phyloP scores from a whole-genome alignment of 2,329 filamentous ascomycete genomes.

The Fusarium nygamai region DNA sequence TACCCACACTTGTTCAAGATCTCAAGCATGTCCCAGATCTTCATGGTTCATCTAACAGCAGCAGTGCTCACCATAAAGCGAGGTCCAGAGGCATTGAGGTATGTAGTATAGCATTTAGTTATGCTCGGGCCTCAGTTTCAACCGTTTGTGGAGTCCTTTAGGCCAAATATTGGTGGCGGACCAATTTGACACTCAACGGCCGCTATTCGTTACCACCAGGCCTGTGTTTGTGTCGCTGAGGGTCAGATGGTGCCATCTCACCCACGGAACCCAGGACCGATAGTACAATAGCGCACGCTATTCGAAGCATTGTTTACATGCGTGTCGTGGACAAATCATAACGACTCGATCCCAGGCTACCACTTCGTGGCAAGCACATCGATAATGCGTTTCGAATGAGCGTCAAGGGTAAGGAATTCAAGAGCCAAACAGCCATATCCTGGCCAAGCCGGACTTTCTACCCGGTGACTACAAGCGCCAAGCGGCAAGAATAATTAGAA shows the following conservation, averaged over 20 bases:
- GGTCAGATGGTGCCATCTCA: background rate
- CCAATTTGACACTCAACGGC: constrained; percentile 20
- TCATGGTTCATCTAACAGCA: background rate
- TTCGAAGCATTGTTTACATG: constrained; percentile 3
- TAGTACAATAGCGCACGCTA: background rate
- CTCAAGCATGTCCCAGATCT: background rate
- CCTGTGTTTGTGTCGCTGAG: constrained; percentile 2
- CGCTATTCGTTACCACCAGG: constrained; percentile 19
- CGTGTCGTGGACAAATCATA: constrained; percentile 15
- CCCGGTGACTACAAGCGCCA: constrained; percentile 19
- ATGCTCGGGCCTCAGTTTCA: background rate
- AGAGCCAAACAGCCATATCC: background rate
- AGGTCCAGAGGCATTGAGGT: background rate
- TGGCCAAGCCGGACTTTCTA: constrained; percentile 21
- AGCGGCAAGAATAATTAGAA: constrained; percentile 2
- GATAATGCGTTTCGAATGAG: background rate
- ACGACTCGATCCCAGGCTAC: constrained; percentile 10
- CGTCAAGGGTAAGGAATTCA: background rate
- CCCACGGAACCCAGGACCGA: background rate
- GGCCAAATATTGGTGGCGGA: constrained; percentile 1
- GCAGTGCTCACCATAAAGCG: background rate
- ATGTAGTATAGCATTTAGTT: background rate
- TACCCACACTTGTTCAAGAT: constrained; percentile 37
- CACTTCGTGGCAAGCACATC: constrained; percentile 21
- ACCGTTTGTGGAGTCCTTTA: background rate